Percentiles rank a stretch among this genome's conserved stretches.
phyloP scores from a whole-genome alignment of 495 filamentous ascomycete genomes.

The Durotheca rogersii region DNA sequence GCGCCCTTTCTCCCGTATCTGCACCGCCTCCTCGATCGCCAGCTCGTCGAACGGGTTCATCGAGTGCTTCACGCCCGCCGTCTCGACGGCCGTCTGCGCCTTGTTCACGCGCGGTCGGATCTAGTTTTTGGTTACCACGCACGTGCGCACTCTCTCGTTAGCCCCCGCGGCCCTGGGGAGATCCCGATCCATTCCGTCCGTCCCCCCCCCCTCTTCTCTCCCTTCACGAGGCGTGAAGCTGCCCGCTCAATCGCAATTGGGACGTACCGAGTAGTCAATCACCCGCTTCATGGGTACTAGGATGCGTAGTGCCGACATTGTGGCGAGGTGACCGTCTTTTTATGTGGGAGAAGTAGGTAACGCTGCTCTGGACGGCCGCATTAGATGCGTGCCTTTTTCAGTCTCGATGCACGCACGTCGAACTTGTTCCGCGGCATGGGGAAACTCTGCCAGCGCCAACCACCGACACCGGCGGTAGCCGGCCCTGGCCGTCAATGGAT shows the following conservation, averaged over 20 bases:
- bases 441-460: too few relatives aligned
- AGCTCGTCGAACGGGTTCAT: constrained; percentile 99
- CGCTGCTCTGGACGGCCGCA: too few relatives aligned
- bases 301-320: constrained; percentile 85
- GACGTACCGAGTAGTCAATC: constrained; percentile 94
- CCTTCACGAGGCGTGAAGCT: background rate
- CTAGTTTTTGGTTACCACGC: too few relatives aligned
- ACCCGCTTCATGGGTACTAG: constrained; percentile 96
- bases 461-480: constrained; percentile 37
- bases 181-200: too few relatives aligned
- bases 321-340: too few relatives aligned
- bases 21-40: constrained; percentile 91
- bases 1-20: constrained; percentile 77
- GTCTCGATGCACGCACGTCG: too few relatives aligned
- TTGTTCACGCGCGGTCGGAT: constrained; percentile 98
- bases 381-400: too few relatives aligned
- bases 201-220: constrained; percentile 1
- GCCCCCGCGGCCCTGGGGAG: constrained; percentile 17
- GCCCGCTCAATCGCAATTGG: constrained; percentile 1
- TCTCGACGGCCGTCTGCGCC: constrained; percentile 89
- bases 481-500: constrained; percentile 3
- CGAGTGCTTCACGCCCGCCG: constrained; percentile 86
- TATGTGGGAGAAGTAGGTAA: too few relatives aligned
- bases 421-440: too few relatives aligned
- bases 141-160: background rate